These are phyloP conservation scores for Penicillium nucicola DNA, from an alignment of 495 filamentous ascomycete species.

Conservation along the genomic window DNA sequence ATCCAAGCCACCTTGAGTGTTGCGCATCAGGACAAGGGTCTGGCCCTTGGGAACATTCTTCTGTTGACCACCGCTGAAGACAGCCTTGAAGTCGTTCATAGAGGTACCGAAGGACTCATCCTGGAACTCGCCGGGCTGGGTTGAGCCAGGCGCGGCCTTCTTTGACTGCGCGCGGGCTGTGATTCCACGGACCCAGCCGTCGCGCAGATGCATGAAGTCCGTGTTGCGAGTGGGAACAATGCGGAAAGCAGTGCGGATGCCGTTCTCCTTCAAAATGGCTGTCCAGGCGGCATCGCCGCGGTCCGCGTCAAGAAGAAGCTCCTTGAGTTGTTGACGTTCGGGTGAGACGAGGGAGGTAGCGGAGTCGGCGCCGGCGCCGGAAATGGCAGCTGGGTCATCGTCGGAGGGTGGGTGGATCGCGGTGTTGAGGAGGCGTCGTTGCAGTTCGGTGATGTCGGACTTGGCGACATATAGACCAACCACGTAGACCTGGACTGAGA, in stretches of 20 bases:
- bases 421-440: conserved; percentile 50
- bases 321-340: conserved; percentile 70
- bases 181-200: conserved; percentile 85
- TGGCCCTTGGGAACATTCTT: conserved; percentile 70
- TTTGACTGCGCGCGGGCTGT: conserved; percentile 60
- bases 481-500: conserved; percentile 92
- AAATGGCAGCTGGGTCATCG: conserved; percentile 42
- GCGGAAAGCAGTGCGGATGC: conserved; percentile 67
- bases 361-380: conserved; percentile 53
- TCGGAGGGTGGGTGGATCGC: conserved; percentile 37
- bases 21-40: conserved; percentile 70
- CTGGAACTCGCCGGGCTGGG: conserved; percentile 45
- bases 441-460: conserved; percentile 61
- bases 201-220: conserved; percentile 85
- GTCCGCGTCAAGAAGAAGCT: conserved; percentile 64
- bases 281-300: conserved; percentile 68
- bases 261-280: conserved; percentile 59
- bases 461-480: conserved; percentile 87
- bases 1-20: conserved; percentile 59
- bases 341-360: conserved; percentile 77
- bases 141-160: conserved; percentile 14
- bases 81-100: conserved; percentile 68
- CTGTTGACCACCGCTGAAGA: conserved; percentile 68
- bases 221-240: conserved; percentile 85
- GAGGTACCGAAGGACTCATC: conserved; percentile 69